Percentiles rank a stretch among this genome's conserved stretches.
Evolutionary conservation across 1,284 basidiomycete species (phyloP).

Genomic region (Fomitopsis betulina): DNA sequence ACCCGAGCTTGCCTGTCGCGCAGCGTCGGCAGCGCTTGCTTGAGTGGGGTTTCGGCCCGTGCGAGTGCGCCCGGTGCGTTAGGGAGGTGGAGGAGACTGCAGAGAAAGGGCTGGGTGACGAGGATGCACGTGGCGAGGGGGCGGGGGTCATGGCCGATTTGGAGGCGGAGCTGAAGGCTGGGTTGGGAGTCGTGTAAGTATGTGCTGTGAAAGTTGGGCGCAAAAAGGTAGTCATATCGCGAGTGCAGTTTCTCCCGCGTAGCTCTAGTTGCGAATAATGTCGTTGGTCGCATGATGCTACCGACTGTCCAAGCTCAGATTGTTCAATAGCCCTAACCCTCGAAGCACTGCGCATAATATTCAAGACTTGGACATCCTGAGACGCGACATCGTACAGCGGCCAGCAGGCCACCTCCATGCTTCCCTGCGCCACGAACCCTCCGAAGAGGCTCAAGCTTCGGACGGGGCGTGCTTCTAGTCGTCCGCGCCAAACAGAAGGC

Average conservation of each 20-base stretch:
- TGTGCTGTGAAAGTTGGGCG: no score
- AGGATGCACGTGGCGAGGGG: conserved; percentile 29
- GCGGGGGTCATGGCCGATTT: conserved; percentile 20
- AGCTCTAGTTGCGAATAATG: neutral
- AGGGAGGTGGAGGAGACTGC: conserved; percentile 42
- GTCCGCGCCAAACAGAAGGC: neutral
- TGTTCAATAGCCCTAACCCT: no score
- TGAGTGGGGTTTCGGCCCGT: conserved; percentile 74
- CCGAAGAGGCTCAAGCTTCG: neutral
- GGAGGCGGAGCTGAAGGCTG: conserved; percentile 43
- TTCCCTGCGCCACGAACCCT: neutral
- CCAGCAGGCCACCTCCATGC: neutral
- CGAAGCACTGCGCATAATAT: neutral
- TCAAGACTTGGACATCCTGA: neutral
- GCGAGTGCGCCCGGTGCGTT: conserved; percentile 63
- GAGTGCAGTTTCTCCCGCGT: no score
- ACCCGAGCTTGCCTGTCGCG: conserved; percentile 52
- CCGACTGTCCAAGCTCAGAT: no score
- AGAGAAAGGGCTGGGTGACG: conserved; percentile 18
- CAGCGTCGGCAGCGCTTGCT: conserved; percentile 56
- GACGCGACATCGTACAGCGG: neutral
- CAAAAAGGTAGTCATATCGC: no score
- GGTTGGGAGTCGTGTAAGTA: conserved; percentile 37
- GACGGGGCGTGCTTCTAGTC: neutral
- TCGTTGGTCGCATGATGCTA: neutral